Conservation (phyloP, 352 stramenopile species). For the Peronospora belbahrii region DNA sequence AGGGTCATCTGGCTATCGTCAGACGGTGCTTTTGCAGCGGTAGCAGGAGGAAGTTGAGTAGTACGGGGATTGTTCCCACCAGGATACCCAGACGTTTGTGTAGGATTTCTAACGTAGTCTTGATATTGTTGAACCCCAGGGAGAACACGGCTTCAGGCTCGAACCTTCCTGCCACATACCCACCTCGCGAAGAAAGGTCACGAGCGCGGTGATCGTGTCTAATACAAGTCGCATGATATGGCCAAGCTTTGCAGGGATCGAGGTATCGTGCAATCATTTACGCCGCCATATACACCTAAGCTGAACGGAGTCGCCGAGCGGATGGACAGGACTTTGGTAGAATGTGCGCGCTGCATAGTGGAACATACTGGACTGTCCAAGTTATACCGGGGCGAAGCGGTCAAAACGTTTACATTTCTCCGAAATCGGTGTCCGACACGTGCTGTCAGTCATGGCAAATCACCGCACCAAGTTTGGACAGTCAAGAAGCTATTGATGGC, state of each 20-base stretch:
- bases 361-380: constrained; percentile 1
- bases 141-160: too few relatives aligned
- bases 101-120: too few relatives aligned
- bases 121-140: too few relatives aligned
- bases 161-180: too few relatives aligned
- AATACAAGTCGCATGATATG: constrained; percentile 2
- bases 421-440: constrained; percentile 1
- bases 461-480: neutral
- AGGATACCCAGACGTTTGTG: too few relatives aligned
- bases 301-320: constrained; percentile 5
- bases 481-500: neutral
- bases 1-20: too few relatives aligned
- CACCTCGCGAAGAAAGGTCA: too few relatives aligned
- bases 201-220: too few relatives aligned
- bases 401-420: constrained; percentile 2
- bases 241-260: constrained; percentile 2
- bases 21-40: too few relatives aligned
- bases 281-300: constrained; percentile 4
- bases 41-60: too few relatives aligned
- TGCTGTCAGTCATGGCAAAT: neutral
- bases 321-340: constrained; percentile 2
- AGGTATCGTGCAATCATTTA: constrained; percentile 13
- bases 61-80: too few relatives aligned
- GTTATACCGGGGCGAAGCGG: neutral
- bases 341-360: neutral